A percentile compares a stretch with the other conserved stretches of the same genome.
Evolutionary conservation across 805 yeast species (phyloP).

Genomic region (Wickerhamiella kurtzmanii): DNA sequence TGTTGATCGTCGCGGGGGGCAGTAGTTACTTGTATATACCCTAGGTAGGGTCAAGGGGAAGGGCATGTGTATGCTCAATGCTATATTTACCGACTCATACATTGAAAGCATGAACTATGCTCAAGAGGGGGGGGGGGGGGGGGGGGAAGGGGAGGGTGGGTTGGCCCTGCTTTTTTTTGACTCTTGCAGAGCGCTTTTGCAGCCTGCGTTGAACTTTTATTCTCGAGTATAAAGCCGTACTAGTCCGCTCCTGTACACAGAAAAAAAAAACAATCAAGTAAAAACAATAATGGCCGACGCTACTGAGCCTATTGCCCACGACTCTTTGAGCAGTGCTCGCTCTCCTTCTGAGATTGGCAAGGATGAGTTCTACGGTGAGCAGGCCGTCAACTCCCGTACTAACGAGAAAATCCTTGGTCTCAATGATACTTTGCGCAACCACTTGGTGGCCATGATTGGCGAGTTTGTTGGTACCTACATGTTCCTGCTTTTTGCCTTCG

Average conservation of each 20-base stretch:
- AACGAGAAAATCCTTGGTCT: neutral
- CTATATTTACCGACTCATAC: too few species aligned
- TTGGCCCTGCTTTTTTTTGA: too few species aligned
- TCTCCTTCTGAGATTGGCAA: neutral
- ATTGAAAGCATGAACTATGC: too few species aligned
- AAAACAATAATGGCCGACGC: neutral
- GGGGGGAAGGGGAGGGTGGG: too few species aligned
- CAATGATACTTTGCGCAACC: neutral
- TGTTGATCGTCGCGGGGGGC: too few species aligned
- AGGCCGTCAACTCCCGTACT: neutral
- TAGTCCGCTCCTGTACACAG: neutral
- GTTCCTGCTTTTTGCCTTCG: conserved; percentile 68
- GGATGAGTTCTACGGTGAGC: neutral
- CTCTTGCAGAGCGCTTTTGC: too few species aligned
- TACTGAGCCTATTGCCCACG: neutral
- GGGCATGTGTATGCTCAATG: too few species aligned
- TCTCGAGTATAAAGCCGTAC: neutral
- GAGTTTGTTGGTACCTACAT: conserved; percentile 80
- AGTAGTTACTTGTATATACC: too few species aligned
- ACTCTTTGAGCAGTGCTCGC: neutral
- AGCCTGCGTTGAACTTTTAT: too few species aligned
- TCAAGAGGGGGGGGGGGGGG: too few species aligned
- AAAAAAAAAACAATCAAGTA: neutral
- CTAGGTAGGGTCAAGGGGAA: too few species aligned
- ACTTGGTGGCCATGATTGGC: conserved; percentile 2